phyloP scores from a whole-genome alignment of 2,329 filamentous ascomycete species.

The Pestalotiopsis sp. region DNA sequence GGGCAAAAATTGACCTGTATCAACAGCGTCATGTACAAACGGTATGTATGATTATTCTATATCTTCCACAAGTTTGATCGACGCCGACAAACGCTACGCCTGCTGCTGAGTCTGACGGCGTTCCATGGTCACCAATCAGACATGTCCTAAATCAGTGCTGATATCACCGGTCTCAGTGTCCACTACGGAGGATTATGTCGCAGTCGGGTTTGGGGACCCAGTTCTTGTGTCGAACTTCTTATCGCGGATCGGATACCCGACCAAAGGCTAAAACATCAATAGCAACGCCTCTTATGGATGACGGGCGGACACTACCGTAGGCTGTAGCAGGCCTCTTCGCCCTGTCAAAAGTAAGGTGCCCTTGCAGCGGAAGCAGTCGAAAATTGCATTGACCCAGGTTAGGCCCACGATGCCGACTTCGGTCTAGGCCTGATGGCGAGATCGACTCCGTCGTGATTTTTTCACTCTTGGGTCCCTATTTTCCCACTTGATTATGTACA shows the following conservation, averaged over 20 bases:
- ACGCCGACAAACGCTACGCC: no score
- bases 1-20: no score
- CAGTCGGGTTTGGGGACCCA: no score
- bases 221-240: neutral
- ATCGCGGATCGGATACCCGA: neutral
- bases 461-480: neutral
- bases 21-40: no score
- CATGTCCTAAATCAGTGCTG: neutral
- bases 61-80: no score
- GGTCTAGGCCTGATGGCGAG: conserved; percentile 7
- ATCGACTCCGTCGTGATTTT: neutral
- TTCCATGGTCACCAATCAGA: no score
- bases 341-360: no score
- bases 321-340: no score
- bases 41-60: no score
- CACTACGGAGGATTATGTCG: no score
- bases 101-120: no score
- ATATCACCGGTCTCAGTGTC: neutral
- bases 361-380: neutral
- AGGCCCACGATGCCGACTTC: conserved; percentile 15
- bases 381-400: conserved; percentile 3
- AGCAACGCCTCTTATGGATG: neutral
- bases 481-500: neutral
- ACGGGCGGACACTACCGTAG: no score
- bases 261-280: neutral